Evolutionary conservation across 1,284 basidiomycete species (phyloP), one percentile per base, ranked within the genome.

Genomic region (Fomitopsis betulina): DNA sequence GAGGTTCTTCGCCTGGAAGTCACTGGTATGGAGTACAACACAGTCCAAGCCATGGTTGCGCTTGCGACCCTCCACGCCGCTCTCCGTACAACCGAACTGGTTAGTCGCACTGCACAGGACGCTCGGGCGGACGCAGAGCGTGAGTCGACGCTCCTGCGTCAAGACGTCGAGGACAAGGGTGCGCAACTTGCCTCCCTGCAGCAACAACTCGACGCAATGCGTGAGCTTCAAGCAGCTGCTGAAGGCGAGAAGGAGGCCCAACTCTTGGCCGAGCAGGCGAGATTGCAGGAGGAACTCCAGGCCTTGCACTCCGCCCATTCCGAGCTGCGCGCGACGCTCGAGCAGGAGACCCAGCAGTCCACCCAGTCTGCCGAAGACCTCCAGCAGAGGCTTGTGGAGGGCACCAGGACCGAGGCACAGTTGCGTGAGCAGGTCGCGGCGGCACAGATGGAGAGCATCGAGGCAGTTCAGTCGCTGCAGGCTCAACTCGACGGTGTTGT

Each of bases 391-490:
- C 62, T 67, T 0, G 60, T 63, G 1, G 62, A 60, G 45, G 60
- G 56, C 42, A 53, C 63, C 4, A 53, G 58, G 45, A 57, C 62
- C 1, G 66, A 71, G 39, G 58, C 61, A 9, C 53, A 56, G 1
- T 56, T 71, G 17, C 65, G 64, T 32, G 30, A 49, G 5, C 64
- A 71, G 54, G 64, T 80, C 1, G 71, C 65, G n/a, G 67, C 69
- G 32, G 63, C 78, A 51, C 75, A 71, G 58, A 63, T 70, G 45
- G 70, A 72, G 49, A 76, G 80, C 54, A 67, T 73, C 3, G 71
- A 74, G 42, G 77, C 79, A 53, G 60, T 79, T 40, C 68, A 67
- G 2, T 61, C 61, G 6, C 63, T 81, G 10, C 75, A 78, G 53
- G 63, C 64, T 19, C 75, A 68, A 39, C 68, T 82, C 19, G 67